Conservation (phyloP, 495 filamentous ascomycete species). For the Elasticomyces elasticus region DNA sequence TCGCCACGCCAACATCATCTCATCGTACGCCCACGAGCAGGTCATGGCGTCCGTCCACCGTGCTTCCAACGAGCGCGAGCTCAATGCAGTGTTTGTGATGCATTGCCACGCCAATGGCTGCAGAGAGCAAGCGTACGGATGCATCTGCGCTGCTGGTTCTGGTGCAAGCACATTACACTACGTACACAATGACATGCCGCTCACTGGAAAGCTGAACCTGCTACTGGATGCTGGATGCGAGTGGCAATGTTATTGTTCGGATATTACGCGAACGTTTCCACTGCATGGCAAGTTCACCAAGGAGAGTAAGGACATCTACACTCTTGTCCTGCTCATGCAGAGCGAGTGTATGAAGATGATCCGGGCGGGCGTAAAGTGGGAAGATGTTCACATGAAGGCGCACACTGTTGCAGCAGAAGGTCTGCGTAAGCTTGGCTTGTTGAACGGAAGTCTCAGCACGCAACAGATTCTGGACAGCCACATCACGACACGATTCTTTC, state of each 20-base stretch:
- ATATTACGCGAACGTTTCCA: constrained; percentile 86
- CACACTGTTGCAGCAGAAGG: constrained; percentile 77
- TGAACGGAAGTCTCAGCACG: constrained; percentile 47
- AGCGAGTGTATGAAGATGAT: constrained; percentile 58
- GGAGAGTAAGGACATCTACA: constrained; percentile 70
- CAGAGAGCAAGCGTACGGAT: constrained; percentile 71
- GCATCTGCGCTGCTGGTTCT: constrained; percentile 68
- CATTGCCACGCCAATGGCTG: constrained; percentile 65
- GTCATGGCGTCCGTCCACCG: constrained; percentile 55
- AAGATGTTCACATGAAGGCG: constrained; percentile 67
- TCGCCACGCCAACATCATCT: constrained; percentile 72
- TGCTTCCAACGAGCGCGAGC: constrained; percentile 68
- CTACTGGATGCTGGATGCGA: constrained; percentile 80
- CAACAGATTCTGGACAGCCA: constrained; percentile 65
- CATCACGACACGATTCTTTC: constrained; percentile 80
- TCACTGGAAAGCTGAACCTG: constrained; percentile 60
- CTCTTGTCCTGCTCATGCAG: constrained; percentile 83
- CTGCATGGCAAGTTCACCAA: constrained; percentile 62
- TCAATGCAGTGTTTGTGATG: constrained; percentile 67
- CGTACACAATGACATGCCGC: constrained; percentile 59
- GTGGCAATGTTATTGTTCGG: constrained; percentile 68
- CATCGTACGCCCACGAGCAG: constrained; percentile 61
- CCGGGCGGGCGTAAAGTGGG: constrained; percentile 73
- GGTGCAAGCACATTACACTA: constrained; percentile 84
- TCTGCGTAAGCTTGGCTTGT: constrained; percentile 62